Base-by-base conservation (phyloP, 352 stramenopile genomes). In the Porosira glacialis region DNA sequence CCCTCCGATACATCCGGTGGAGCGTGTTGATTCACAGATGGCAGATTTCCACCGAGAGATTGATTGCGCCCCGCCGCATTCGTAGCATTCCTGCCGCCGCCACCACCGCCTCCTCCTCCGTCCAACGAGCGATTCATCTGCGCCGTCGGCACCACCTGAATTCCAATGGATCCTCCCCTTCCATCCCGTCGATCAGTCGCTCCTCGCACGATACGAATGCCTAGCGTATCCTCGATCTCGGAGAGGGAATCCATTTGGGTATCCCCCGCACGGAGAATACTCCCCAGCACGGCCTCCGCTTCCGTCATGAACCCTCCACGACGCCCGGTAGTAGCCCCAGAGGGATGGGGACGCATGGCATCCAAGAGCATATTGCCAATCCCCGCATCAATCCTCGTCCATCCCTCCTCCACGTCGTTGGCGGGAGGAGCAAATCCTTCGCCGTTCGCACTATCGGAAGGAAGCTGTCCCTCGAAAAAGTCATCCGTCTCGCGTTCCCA, bases 211-310 rank as follows among this genome's bases (percentile, higher is more conserved):
- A 92, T 72, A 49, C 78, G 79, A 55, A 90, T 86, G 26, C 81
- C 80, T 15, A 92, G 53, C 21, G 76, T 72, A 36, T 81, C 75
- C 61, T 90, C 86, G 15, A 92, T 71, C 61, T 90, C 81, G 22
- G 74, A 50, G 8, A 86, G 43, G 19, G 67, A 69, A 28, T 89
- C 80, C 19, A 76, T 49, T 50, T 83, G 31, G 17, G 27, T 56
- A 2, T 49, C 77, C 36, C 86, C 80, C 35, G 68, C 73, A 4
- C 82, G 74, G 11, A 90, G 58, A 27, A 92, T 77, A 33, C 80
- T 86, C 15, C 73, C 73, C 24, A 92, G 66, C 74, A 92, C 86
- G 36, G 70, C 75, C 81, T 89, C 83, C 38, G 82, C 77, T 13
- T 75, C 77, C 59, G 86, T 70, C 22, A 91, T 76, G 15, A 87